phyloP scores from a whole-genome alignment of 2,329 filamentous ascomycete species.

The Ceratocystis cubensis region DNA sequence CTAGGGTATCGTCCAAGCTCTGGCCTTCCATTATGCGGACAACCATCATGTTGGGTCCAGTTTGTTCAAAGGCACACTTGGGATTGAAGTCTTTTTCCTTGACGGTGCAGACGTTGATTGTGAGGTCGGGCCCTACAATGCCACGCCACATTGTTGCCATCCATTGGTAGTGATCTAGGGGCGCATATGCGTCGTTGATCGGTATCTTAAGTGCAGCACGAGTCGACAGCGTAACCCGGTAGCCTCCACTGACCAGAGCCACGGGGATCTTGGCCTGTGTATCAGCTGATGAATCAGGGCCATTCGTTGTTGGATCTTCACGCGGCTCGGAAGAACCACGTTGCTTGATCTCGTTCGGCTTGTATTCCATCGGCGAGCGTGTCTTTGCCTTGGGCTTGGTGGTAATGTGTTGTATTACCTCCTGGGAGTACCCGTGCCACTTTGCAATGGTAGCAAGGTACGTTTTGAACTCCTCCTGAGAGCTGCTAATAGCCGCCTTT shows the following conservation, averaged over 20 bases:
- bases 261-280: slow-evolving; percentile 30
- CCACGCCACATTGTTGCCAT: slow-evolving; percentile 88
- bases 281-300: not conserved
- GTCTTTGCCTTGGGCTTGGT: slow-evolving; percentile 25
- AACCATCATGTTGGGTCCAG: slow-evolving; percentile 33
- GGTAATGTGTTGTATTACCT: slow-evolving; percentile 46
- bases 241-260: slow-evolving; percentile 63
- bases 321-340: not conserved
- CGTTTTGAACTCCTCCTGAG: slow-evolving; percentile 31
- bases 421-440: slow-evolving; percentile 64
- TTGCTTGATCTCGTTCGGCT: slow-evolving; percentile 2
- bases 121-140: slow-evolving; percentile 67
- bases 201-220: slow-evolving; percentile 59
- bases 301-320: not conserved
- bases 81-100: slow-evolving; percentile 29
- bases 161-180: slow-evolving; percentile 95
- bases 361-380: slow-evolving; percentile 16
- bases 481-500: slow-evolving; percentile 12
- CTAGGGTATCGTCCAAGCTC: slow-evolving; percentile 52
- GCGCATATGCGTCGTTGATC: slow-evolving; percentile 63
- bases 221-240: slow-evolving; percentile 68
- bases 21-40: slow-evolving; percentile 36
- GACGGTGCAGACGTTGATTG: slow-evolving; percentile 48
- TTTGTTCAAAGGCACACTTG: slow-evolving; percentile 33
- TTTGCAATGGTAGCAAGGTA: slow-evolving; percentile 56